These are phyloP conservation scores for Stereocaulon alpinum DNA, from an alignment of 495 filamentous ascomycete species.

Conservation along the genomic window DNA sequence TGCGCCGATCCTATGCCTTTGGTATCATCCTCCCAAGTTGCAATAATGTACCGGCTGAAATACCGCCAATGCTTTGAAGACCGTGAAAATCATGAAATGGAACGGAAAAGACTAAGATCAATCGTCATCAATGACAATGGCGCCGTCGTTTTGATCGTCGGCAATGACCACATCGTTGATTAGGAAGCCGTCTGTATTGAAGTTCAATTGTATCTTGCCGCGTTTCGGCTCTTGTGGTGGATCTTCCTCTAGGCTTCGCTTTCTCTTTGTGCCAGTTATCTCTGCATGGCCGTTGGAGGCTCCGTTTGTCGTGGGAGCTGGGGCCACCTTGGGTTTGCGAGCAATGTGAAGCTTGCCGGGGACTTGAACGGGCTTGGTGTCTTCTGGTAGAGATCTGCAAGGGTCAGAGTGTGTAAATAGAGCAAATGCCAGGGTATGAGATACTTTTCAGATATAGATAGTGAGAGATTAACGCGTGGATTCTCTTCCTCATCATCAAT, in stretches of 20 bases:
- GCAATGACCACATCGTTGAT: constrained; percentile 36
- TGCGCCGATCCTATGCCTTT: not conserved
- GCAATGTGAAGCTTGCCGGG: constrained; percentile 40
- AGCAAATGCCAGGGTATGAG: too few relatives aligned
- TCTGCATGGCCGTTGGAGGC: constrained; percentile 19
- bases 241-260: constrained; percentile 36
- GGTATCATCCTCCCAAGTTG: not conserved
- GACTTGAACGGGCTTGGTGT: constrained; percentile 36
- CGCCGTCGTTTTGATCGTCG: constrained; percentile 49
- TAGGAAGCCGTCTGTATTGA: constrained; percentile 25
- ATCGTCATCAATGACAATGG: constrained; percentile 71
- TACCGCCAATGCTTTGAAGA: not conserved
- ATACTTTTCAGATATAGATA: constrained; percentile 42
- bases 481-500: constrained; percentile 77
- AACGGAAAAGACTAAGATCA: constrained; percentile 1
- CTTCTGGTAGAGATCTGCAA: constrained; percentile 22
- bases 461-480: constrained; percentile 71
- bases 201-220: constrained; percentile 24
- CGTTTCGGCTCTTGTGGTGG: constrained; percentile 38
- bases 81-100: constrained; percentile 2
- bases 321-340: constrained; percentile 35
- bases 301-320: constrained; percentile 13
- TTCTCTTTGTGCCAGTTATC: constrained; percentile 29
- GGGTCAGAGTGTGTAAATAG: not conserved
- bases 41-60: not conserved